Base-by-base conservation (phyloP, 2,329 filamentous ascomycete genomes). In the Trichophyton simii region DNA sequence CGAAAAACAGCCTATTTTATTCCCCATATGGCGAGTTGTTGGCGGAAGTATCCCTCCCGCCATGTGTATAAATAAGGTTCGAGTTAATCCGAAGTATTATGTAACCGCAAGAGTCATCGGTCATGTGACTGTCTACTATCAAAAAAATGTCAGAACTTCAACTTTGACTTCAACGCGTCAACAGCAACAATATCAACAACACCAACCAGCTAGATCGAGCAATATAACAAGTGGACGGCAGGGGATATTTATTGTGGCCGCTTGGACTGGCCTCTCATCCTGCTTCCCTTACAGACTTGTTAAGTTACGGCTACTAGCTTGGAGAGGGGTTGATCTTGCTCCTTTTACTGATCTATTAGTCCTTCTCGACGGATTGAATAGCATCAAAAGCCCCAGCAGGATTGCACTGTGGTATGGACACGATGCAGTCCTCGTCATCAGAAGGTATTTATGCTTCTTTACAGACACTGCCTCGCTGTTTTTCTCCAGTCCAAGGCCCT, bases 391-490 rank as follows among this genome's bases (percentile, higher is more conserved):
- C 13, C 7, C 3, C 22, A 18, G 50, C 11, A 11, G 22, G 15
- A 52, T 22, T 31, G 22, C 50, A 18, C 15, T 18, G 50, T 48
- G 44, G 11, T 25, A 20, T 18, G 22, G 42, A 58, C 41, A 44
- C 38, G 2, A 58, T 58, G 34, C 64, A 67, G 64, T 57, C 50
- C 50, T 52, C 25, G 58, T 25, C 44, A 25, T 55, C 66, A 71
- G 71, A 73, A 74, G 72, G 72, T 73, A 73, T 69, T 70, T 72
- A 70, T 71, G 69, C 71, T 71, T 73, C 70, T 69, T 67, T 62
- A 50, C 41, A 58, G 59, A 58, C 52, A 58, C 60, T 59, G 60
- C 55, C 60, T 63, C 44, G 48, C 42, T 57, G 57, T 50, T 13
- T 58, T 62, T 25, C 41, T 50, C 48, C 46, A 13, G 7, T 28